Base-by-base conservation (phyloP, 805 yeast genomes). In the Saturnispora galanensis region DNA sequence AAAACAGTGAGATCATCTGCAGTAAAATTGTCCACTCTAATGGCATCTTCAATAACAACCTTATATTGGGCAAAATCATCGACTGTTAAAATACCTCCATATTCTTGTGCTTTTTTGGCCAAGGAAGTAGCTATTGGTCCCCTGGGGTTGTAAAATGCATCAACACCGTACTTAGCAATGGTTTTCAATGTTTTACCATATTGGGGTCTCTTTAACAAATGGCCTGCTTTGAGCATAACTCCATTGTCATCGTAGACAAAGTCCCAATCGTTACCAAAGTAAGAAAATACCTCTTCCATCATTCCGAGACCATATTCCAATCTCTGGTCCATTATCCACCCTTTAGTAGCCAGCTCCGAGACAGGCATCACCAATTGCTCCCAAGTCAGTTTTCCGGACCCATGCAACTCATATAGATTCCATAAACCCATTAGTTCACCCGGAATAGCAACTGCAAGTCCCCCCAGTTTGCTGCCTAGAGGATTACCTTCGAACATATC, bases 361-460 rank as follows among this genome's bases (percentile, higher is more conserved):
- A 89, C 93, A 0, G 97, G 97, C 52, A 71, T 68, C 8, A 90
- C 62, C 47, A 90, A 67, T 16, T 85, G 79, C 18, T 58, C 58
- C 97, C 97, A 90, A 2, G 71, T 54, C 8, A 85, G 58, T 4
- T 68, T 69, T 0, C 94, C 94, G 3, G 87, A 78, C 0, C 93
- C 88, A 55, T 80, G 90, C 11, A 60, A 50, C 29, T 62, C 52
- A 60, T 64, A 76, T 34, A 90, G 65, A 36, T 69, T 73, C 54
- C 82, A 77, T n/a, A 88, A 65, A 0, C 97, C 98, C 47, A 79
- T 79, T 39, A 90, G 55, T 59, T 90, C 97, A 10, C 98, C 98
- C 0, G 98, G 98, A 15, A 84, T 76, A 1, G 78, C 97, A 9
- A 80, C 77, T 0, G 96, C 86, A n/a, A 87, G 65, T 0, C 97